phyloP scores from a whole-genome alignment of 352 stramenopile genomes.

The Globisporangium spinosum region DNA sequence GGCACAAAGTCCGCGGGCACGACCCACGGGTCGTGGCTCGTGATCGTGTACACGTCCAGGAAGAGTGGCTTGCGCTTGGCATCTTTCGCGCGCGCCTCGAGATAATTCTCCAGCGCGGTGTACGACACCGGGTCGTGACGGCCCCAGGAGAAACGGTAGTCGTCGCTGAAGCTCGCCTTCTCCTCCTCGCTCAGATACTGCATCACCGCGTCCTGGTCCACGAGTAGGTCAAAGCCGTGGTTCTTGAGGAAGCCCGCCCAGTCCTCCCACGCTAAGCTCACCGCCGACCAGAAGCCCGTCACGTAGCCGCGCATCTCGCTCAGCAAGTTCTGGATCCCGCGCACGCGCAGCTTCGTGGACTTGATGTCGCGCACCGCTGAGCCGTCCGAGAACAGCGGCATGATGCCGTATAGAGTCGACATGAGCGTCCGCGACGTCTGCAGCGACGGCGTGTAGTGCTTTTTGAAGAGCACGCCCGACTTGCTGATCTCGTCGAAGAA shows the following conservation, averaged over 20 bases:
- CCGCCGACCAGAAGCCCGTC: conserved; percentile 61
- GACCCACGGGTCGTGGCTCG: conserved; percentile 60
- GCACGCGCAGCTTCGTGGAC: conserved; percentile 40
- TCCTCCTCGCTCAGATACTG: conserved; percentile 51
- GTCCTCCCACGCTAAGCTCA: conserved; percentile 56
- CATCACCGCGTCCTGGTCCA: conserved; percentile 53
- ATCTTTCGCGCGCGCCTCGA: conserved; percentile 48
- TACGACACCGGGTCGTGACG: conserved; percentile 69
- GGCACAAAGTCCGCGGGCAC: conserved; percentile 39
- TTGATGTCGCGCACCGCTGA: conserved; percentile 50
- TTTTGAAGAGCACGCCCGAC: conserved; percentile 53
- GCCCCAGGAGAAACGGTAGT: conserved; percentile 62
- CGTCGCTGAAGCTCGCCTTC: conserved; percentile 43
- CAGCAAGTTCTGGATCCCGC: conserved; percentile 57
- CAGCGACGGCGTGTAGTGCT: conserved; percentile 64
- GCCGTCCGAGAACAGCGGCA: conserved; percentile 55
- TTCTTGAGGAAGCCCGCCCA: conserved; percentile 56
- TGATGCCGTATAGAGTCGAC: conserved; percentile 61
- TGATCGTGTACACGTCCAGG: conserved; percentile 75
- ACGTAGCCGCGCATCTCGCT: conserved; percentile 54
- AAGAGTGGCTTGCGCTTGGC: conserved; percentile 54
- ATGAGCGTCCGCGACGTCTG: conserved; percentile 57
- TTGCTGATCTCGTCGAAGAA: conserved; percentile 53
- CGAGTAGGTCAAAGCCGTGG: conserved; percentile 66
- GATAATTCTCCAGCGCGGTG: conserved; percentile 54